A percentile compares a stretch with the other conserved stretches of the same genome.
phyloP scores from a whole-genome alignment of 306 rosid species.

The Canavalia ensiformis region DNA sequence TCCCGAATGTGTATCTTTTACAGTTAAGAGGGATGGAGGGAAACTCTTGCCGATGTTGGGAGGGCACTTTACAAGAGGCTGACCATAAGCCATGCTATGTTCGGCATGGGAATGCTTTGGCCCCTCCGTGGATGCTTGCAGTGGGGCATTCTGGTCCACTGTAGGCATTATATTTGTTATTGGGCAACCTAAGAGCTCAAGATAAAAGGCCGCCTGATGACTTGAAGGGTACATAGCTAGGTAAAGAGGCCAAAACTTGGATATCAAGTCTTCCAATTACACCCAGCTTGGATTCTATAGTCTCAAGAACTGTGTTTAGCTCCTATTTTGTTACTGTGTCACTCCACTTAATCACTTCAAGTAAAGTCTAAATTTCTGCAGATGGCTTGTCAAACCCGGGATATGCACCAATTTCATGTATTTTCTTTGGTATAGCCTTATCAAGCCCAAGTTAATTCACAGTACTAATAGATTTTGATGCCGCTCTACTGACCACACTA shows the following conservation, averaged over 20 bases:
- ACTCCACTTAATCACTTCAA: conserved; percentile 61
- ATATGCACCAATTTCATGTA: conserved; percentile 84
- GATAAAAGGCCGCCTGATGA: no score
- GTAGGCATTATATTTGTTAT: conserved; percentile 47
- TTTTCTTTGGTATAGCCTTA: conserved; percentile 90
- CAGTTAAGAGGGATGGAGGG: conserved; percentile 56
- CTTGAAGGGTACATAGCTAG: conserved; percentile 74
- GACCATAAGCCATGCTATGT: conserved; percentile 57
- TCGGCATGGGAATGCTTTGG: conserved; percentile 57
- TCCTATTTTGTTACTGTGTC: conserved; percentile 71
- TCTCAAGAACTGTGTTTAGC: conserved; percentile 62
- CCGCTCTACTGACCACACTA: conserved; percentile 84
- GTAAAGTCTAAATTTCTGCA: conserved; percentile 53
- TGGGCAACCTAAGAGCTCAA: no score
- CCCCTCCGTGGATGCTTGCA: conserved; percentile 62
- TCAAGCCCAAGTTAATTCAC: conserved; percentile 91
- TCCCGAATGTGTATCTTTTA: conserved; percentile 57
- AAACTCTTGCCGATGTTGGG: conserved; percentile 56
- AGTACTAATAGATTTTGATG: conserved; percentile 83
- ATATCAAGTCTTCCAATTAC: conserved; percentile 51
- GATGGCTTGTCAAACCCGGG: conserved; percentile 74
- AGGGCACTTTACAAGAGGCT: conserved; percentile 52
- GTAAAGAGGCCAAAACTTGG: conserved; percentile 77
- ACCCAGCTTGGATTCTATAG: conserved; percentile 64
- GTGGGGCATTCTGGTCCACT: conserved; percentile 60